These are phyloP conservation scores for Citrus inodora DNA, from an alignment of 345 rosid species.

Conservation along the genomic window DNA sequence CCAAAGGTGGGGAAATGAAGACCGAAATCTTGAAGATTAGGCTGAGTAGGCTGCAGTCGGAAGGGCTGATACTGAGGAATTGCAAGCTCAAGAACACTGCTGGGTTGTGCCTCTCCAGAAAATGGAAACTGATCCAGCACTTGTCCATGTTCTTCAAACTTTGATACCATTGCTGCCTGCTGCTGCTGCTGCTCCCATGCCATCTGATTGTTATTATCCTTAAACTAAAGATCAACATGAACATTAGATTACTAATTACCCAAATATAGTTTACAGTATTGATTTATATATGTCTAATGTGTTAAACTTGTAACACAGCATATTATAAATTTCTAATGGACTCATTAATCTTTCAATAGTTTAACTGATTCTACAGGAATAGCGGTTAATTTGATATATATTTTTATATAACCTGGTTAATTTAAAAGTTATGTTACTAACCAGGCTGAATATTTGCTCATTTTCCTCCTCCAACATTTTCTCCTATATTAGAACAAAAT, in stretches of 20 bases:
- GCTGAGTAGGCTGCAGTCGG: slow-evolving; percentile 24
- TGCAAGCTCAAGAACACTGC: slow-evolving; percentile 28
- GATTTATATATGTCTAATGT: not conserved
- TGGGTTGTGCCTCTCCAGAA: slow-evolving; percentile 18
- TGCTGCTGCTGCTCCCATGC: slow-evolving; percentile 23
- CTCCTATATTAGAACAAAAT: slow-evolving; percentile 13
- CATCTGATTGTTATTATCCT: not conserved
- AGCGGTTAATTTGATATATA: too few species aligned
- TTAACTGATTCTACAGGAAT: too few species aligned
- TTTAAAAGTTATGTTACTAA: not conserved
- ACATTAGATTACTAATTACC: not conserved
- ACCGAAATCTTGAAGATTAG: slow-evolving; percentile 32
- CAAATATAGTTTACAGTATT: not conserved
- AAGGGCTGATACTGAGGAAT: slow-evolving; percentile 14
- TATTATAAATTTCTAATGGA: too few species aligned
- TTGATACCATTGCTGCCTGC: not conserved
- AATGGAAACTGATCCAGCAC: slow-evolving; percentile 25
- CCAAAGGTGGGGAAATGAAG: slow-evolving; percentile 22
- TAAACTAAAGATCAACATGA: not conserved
- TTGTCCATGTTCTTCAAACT: slow-evolving; percentile 5
- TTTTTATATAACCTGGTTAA: not conserved
- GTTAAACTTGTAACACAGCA: not conserved
- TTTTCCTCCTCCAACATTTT: slow-evolving; percentile 35
- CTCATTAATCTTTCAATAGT: too few species aligned
- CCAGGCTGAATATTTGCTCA: slow-evolving; percentile 28